Conservation (phyloP, 2,329 filamentous ascomycete species). For the Iodosphaeria phyllophila region DNA sequence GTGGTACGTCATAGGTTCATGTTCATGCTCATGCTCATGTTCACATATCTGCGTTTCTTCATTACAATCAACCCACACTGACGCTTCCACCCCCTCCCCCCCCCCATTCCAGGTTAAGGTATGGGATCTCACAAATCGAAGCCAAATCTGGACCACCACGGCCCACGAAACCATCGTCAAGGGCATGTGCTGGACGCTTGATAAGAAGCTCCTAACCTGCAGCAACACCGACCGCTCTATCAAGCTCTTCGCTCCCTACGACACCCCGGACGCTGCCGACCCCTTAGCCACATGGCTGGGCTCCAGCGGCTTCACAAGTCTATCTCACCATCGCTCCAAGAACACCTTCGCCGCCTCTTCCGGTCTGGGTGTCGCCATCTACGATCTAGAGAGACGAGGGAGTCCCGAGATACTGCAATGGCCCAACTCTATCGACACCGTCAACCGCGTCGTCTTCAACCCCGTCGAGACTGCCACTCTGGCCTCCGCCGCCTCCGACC, state of each 20-base stretch:
- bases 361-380: conserved; percentile 58
- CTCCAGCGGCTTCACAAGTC: conserved; percentile 59
- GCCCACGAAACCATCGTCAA: conserved; percentile 93
- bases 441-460: conserved; percentile 78
- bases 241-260: conserved; percentile 84
- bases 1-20: conserved; percentile 22
- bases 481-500: conserved; percentile 68
- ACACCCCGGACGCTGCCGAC: conserved; percentile 45
- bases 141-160: conserved; percentile 52
- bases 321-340: conserved; percentile 65
- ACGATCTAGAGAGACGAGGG: conserved; percentile 32
- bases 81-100: too few relatives aligned
- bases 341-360: conserved; percentile 65
- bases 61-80: too few relatives aligned
- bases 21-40: too few relatives aligned
- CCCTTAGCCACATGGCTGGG: conserved; percentile 77
- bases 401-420: conserved; percentile 70
- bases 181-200: conserved; percentile 73
- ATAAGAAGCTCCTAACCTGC: conserved; percentile 72
- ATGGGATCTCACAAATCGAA: conserved; percentile 58
- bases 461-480: conserved; percentile 84
- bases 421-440: conserved; percentile 80
- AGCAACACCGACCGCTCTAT: conserved; percentile 71
- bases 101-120: too few relatives aligned
- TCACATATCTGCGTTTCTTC: too few relatives aligned